Percentiles rank a stretch among this genome's conserved stretches.
Evolutionary conservation across 2,329 filamentous ascomycete species (phyloP).

Genomic region (Raffaelea ambrosiae): DNA sequence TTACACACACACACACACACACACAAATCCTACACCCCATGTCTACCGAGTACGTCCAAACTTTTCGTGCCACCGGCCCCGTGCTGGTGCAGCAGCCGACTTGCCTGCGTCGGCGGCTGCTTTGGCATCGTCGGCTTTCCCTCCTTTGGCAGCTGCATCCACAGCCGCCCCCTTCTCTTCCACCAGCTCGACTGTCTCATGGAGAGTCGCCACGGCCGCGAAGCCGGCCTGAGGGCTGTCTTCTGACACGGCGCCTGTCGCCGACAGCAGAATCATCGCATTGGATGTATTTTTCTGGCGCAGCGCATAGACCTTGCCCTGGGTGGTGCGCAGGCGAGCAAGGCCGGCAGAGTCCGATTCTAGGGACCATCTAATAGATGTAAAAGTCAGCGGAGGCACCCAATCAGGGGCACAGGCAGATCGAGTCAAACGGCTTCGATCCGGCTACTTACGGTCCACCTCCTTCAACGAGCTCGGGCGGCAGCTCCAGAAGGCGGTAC

Average conservation of each 20-base stretch:
- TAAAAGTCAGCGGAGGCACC: constrained; percentile 1
- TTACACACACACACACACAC: too few relatives aligned
- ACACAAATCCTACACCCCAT: too few relatives aligned
- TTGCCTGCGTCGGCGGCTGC: neutral
- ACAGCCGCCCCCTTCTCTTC: constrained; percentile 22
- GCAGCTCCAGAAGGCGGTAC: constrained; percentile 56
- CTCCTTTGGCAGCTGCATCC: neutral
- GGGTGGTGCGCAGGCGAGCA: constrained; percentile 41
- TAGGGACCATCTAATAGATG: constrained; percentile 11
- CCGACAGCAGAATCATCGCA: constrained; percentile 47
- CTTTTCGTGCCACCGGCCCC: constrained; percentile 53
- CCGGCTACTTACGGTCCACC: constrained; percentile 48
- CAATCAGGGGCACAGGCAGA: too few relatives aligned
- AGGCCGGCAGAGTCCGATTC: constrained; percentile 41
- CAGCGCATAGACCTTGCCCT: constrained; percentile 45
- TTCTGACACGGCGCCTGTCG: constrained; percentile 12
- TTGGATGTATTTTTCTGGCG: constrained; percentile 62
- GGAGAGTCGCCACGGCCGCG: constrained; percentile 44
- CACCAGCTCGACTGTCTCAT: constrained; percentile 55
- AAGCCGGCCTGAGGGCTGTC: constrained; percentile 26
- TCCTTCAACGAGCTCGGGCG: constrained; percentile 45
- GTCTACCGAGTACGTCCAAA: constrained; percentile 28
- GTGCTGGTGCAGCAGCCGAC: constrained; percentile 18
- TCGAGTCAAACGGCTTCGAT: too few relatives aligned
- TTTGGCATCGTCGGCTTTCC: neutral